Percentiles rank a stretch among this genome's conserved stretches.
These are phyloP conservation scores for Diaporthe aspalathi DNA, from an alignment of 2,329 filamentous ascomycete genomes.

Conservation along the genomic window DNA sequence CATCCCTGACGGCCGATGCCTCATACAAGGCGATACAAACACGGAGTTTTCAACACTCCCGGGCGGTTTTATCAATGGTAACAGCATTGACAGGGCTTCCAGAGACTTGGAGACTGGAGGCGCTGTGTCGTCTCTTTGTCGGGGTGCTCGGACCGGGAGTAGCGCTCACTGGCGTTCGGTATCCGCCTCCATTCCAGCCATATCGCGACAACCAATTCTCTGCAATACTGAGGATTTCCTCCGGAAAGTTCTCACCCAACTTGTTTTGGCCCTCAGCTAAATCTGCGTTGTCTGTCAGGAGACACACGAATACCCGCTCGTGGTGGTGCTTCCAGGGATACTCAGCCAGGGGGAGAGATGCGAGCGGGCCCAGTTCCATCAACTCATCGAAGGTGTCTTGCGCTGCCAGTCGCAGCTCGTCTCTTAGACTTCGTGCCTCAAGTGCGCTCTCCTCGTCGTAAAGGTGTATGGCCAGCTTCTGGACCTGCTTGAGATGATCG, in stretches of 20 bases:
- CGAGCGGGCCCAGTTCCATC: neutral
- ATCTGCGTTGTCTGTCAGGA: neutral
- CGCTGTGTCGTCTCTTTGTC: too few relatives aligned
- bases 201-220: neutral
- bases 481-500: neutral
- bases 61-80: too few relatives aligned
- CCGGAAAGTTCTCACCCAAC: neutral
- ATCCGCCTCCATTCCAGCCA: neutral
- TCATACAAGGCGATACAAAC: too few relatives aligned
- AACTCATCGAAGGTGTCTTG: neutral
- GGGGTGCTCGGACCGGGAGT: too few relatives aligned
- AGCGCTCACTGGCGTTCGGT: neutral
- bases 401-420: neutral
- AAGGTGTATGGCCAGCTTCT: neutral
- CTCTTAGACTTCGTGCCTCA: neutral
- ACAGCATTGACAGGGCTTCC: too few relatives aligned
- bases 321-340: neutral
- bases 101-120: too few relatives aligned
- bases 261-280: rapidly evolving
- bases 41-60: too few relatives aligned
- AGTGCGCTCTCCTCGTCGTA: neutral
- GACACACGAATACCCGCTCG: neutral
- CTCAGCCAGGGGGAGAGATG: neutral
- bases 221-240: neutral
- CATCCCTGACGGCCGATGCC: too few relatives aligned